Evolutionary conservation across 2,329 filamentous ascomycete species (phyloP).

Genomic region (Phialocephala sp.): DNA sequence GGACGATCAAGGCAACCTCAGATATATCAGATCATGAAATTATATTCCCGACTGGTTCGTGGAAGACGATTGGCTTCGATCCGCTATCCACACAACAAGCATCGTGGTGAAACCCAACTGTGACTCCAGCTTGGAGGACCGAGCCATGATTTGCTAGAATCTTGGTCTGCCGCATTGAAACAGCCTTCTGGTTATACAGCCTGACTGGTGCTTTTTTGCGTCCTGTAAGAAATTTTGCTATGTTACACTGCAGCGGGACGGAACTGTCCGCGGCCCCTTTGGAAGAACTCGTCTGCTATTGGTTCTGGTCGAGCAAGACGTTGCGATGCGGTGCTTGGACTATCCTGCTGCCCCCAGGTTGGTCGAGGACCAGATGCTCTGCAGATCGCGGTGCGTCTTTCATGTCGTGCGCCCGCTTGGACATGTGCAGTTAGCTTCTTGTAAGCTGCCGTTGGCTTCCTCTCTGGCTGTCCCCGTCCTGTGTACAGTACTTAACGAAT

Average conservation of each 20-base stretch:
- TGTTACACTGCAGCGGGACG: neutral
- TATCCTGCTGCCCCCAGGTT: neutral
- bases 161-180: neutral
- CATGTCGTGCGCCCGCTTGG: neutral
- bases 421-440: neutral
- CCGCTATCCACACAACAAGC: neutral
- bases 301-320: neutral
- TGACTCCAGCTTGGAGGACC: neutral
- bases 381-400: neutral
- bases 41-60: neutral
- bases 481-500: neutral
- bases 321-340: neutral
- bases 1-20: no score
- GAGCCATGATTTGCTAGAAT: neutral
- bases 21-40: no score
- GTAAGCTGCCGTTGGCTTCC: neutral
- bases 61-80: neutral
- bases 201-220: neutral
- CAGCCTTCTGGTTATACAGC: neutral
- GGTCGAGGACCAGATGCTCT: neutral
- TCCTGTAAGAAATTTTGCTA: neutral
- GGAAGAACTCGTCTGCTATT: neutral
- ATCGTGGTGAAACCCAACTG: neutral
- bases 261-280: conserved; percentile 1
- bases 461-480: no score